Evolutionary conservation across 805 yeast genomes (phyloP), one percentile per base, ranked within the genome.

Genomic region (Hanseniaspora taiwanica): DNA sequence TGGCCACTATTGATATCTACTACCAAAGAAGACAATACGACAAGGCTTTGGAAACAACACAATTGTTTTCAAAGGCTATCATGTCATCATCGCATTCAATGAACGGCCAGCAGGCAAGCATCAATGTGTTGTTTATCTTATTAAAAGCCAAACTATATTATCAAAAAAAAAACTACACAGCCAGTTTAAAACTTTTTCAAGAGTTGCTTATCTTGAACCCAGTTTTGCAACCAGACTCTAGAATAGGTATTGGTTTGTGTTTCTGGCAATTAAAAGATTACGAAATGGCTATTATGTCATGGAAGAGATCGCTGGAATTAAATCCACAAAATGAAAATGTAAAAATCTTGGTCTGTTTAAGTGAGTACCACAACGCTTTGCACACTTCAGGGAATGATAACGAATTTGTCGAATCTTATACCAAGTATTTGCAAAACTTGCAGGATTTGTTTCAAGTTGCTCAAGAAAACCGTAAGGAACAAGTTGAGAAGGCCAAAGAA

Each of bases 201-300:
- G 81, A 80, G 47, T 78, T 82, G 6, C 65, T 91, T 47, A 69
- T 78, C 25, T 66, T 78, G 38, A 78, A 85, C 46, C 96, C 96
- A 2, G 56, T 80, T 27, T 63, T 81, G 49, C 72, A 72, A 49
- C 96, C 97, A 4, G 96, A 89, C 62, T 93, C 96, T 16, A 70
- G 99, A 59, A 71, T 91, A 44, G 99, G 97, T 21, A 75, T 89
- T 45, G 99, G 98, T 27, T 64, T 91, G 47, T 87, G 96, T 59
- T 89, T 78, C 55, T 91, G 96, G 96, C 74, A 74, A 44, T 64
- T 91, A 45, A 80, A 80, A 39, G 94, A 84, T 56, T 72, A 74
- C 46, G 71, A 71, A 39, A 71, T 84, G 64, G 97, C 98, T 0
- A 53, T 71, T 6, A 63, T 65, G 38, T 80, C 97, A 0, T 91